Base-by-base conservation (phyloP, 1,139 yeast genomes). In the Zygosaccharomyces sapae region DNA sequence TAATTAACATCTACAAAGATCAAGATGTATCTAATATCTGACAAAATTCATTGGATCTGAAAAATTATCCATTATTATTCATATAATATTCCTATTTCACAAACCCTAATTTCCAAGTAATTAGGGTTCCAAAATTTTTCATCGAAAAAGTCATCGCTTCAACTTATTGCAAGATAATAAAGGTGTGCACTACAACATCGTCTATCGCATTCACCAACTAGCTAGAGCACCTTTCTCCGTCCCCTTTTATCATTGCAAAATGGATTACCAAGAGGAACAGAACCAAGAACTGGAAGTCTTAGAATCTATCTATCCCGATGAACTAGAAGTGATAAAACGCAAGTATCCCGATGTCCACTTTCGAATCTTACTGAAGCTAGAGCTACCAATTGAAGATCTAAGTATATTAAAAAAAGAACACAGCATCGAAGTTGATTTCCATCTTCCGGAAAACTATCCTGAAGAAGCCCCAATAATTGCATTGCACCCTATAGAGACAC, bases 251-350 rank as follows among this genome's bases (percentile, higher is more conserved):
- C 27, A 18, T 13, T 12, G 4, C 16, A 31, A 31, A 12, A 86
- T 86, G 95, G 88, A 83, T 56, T 76, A 80, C 49, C 61, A 67
- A 44, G 94, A 84, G 65, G 95, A 86, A 64, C 95, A 86, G 61
- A 63, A 62, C 33, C 92, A 86, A 66, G 96, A 87, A 63, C 67
- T 87, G 39, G 95, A 86, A 66, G 88, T 89, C 35, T 75, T 92
- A 51, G 83, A 86, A 65, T 83, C 95, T 20, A 92, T 92, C 50
- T 92, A 90, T 63, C 97, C 97, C 2, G 97, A 89, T 65, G 97
- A 92, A 65, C 69, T 92, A 37, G 70, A 65, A 12, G 57, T 72
- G 42, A 52, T 59, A 7, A 51, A 50, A 27, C 35, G 42, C 12
- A 52, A 47, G 10, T 62, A 57, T 41, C 67, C 66, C 12, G 52